phyloP scores from a whole-genome alignment of 768 basidiomycete species.

The Collybia nuda region DNA sequence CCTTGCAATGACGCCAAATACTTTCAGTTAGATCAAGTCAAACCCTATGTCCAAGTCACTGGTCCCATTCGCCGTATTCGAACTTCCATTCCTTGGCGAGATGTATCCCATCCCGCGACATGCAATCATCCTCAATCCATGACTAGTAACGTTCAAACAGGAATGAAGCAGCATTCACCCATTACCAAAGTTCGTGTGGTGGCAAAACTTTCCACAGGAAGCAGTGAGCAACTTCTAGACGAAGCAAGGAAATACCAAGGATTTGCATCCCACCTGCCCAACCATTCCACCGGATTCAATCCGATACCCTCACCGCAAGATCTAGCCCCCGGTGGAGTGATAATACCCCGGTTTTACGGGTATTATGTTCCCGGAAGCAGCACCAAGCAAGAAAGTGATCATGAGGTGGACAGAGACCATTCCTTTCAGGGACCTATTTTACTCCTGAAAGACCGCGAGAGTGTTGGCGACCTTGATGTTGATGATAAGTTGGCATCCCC shows the following conservation, averaged over 20 bases:
- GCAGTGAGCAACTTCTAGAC: constrained; percentile 31
- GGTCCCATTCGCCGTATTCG: no score
- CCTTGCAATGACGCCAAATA: no score
- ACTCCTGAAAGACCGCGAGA: constrained; percentile 43
- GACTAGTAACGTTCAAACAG: neutral
- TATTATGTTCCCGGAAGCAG: constrained; percentile 38
- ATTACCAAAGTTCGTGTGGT: constrained; percentile 39
- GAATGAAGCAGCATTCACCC: constrained; percentile 6
- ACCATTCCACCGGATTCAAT: constrained; percentile 52
- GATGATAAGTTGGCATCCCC: constrained; percentile 35
- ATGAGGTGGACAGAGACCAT: no score
- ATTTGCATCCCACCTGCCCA: constrained; percentile 43
- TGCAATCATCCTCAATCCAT: no score
- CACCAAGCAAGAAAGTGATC: no score
- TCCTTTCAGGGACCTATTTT: constrained; percentile 38
- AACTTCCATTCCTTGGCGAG: no score
- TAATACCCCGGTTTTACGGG: constrained; percentile 67
- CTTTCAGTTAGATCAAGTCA: no score
- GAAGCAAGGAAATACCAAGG: constrained; percentile 45
- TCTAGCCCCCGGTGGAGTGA: constrained; percentile 46
- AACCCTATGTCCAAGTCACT: no score
- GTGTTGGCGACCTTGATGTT: constrained; percentile 18
- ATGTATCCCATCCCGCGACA: neutral
- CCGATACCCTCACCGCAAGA: constrained; percentile 38
- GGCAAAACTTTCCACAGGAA: constrained; percentile 41